phyloP scores from a whole-genome alignment of 768 basidiomycete genomes.

The Stropharia rugosoannulata region DNA sequence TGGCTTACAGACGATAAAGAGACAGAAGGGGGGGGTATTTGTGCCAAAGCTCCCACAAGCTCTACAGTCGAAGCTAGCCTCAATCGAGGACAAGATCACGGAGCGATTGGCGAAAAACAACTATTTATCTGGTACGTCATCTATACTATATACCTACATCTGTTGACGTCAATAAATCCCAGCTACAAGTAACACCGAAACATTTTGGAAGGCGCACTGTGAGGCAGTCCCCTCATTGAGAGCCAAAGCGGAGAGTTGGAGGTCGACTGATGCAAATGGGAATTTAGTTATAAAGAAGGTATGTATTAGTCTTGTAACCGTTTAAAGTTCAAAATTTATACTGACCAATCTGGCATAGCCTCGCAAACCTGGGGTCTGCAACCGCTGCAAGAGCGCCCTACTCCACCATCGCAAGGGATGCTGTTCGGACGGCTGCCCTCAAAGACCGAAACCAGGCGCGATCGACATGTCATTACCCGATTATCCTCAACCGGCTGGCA shows the following conservation, averaged over 20 bases:
- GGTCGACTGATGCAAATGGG: not conserved
- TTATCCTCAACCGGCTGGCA: not conserved
- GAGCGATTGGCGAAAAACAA: not conserved
- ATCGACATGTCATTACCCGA: not conserved
- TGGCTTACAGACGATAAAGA: not conserved
- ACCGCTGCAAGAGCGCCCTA: constrained; percentile 4
- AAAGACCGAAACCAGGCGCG: not conserved
- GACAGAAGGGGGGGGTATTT: not conserved
- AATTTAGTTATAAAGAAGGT: not conserved
- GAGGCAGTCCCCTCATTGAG: not conserved
- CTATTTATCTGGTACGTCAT: not conserved
- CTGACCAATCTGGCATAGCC: too few species aligned
- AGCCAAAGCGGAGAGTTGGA: not conserved
- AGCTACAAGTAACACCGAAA: not conserved
- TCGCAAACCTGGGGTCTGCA: not conserved
- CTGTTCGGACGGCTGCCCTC: constrained; percentile 6
- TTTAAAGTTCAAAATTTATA: too few species aligned
- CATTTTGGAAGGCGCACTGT: constrained; percentile 8
- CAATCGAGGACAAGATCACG: not conserved
- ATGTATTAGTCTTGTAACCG: not conserved
- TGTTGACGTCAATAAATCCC: too few species aligned
- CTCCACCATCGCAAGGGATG: constrained; percentile 4
- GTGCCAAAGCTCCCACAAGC: constrained; percentile 4
- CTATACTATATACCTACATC: not conserved
- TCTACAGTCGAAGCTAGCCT: not conserved